These are phyloP conservation scores for Phytophthora citrophthora DNA, from an alignment of 352 stramenopile species.

Conservation along the genomic window DNA sequence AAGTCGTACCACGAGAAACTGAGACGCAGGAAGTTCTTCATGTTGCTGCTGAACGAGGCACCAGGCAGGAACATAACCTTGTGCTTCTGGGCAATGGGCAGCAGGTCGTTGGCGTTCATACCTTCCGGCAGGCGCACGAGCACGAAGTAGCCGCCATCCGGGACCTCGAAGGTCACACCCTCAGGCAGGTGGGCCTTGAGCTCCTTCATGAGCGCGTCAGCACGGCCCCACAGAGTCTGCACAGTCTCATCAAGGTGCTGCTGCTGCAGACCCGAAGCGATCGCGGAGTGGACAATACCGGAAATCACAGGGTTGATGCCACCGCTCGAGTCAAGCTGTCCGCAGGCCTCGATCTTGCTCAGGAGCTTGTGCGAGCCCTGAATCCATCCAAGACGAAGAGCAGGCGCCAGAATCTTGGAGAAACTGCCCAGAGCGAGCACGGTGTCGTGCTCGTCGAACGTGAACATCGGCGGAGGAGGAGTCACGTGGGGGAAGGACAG, in stretches of 20 bases:
- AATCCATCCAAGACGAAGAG: conserved; percentile 91
- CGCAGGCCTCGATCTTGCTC: conserved; percentile 78
- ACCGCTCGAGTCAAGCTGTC: conserved; percentile 92
- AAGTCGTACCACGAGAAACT: conserved; percentile 91
- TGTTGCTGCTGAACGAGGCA: conserved; percentile 81
- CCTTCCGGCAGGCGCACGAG: conserved; percentile 80
- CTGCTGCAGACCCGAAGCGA: conserved; percentile 72
- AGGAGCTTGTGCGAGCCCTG: conserved; percentile 76
- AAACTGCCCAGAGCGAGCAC: conserved; percentile 93
- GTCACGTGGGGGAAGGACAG: conserved; percentile 91
- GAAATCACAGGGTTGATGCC: conserved; percentile 94
- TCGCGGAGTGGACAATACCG: conserved; percentile 83
- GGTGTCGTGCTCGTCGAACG: conserved; percentile 80
- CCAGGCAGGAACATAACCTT: conserved; percentile 89
- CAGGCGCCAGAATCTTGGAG: conserved; percentile 95
- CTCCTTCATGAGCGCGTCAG: conserved; percentile 79
- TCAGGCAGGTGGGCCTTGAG: conserved; percentile 67
- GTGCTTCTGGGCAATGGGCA: conserved; percentile 84
- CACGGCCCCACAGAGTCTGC: conserved; percentile 76
- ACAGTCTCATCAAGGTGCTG: conserved; percentile 80
- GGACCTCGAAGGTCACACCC: conserved; percentile 74
- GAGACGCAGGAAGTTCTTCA: conserved; percentile 90
- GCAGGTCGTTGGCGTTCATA: conserved; percentile 77
- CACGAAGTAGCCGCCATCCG: conserved; percentile 90
- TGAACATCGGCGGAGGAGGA: conserved; percentile 85